Evolutionary conservation across 768 basidiomycete genomes (phyloP).

Genomic region (Tephrocybe sp.): DNA sequence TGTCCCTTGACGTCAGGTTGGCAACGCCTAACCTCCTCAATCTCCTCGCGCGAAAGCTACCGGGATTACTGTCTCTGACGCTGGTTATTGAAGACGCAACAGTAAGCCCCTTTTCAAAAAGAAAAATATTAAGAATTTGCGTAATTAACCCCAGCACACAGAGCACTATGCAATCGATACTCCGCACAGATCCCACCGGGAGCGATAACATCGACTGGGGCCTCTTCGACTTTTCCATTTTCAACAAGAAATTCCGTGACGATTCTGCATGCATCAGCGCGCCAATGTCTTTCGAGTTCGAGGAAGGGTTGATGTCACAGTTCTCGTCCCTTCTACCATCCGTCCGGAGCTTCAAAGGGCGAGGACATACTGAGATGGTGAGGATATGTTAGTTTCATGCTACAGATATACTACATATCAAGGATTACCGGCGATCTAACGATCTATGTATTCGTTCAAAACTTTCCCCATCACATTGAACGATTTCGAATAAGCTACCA

Average conservation of each 20-base stretch:
- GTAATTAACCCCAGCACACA: background rate
- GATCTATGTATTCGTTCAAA: too few relatives aligned
- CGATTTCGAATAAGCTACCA: too few relatives aligned
- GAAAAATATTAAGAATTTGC: background rate
- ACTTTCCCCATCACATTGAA: too few relatives aligned
- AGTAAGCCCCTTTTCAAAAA: background rate
- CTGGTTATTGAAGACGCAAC: constrained; percentile 8
- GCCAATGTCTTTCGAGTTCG: constrained; percentile 8
- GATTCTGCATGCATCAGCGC: background rate
- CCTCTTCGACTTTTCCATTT: constrained; percentile 9
- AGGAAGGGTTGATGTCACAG: constrained; percentile 9
- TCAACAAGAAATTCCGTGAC: constrained; percentile 8
- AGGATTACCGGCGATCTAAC: too few relatives aligned
- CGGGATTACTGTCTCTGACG: constrained; percentile 2
- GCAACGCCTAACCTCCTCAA: constrained; percentile 2
- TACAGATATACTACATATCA: constrained; percentile 2
- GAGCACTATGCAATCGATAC: constrained; percentile 4
- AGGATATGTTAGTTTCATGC: constrained; percentile 1
- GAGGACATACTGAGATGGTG: constrained; percentile 3
- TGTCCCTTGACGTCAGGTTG: constrained; percentile 6
- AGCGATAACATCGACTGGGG: constrained; percentile 1
- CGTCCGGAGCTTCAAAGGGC: constrained; percentile 9
- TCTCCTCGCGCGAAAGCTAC: constrained; percentile 6
- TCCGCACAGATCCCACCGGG: constrained; percentile 1
- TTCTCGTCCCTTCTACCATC: constrained; percentile 3